phyloP scores from a whole-genome alignment of 805 yeast species.

The Hanseniaspora guilliermondii region DNA sequence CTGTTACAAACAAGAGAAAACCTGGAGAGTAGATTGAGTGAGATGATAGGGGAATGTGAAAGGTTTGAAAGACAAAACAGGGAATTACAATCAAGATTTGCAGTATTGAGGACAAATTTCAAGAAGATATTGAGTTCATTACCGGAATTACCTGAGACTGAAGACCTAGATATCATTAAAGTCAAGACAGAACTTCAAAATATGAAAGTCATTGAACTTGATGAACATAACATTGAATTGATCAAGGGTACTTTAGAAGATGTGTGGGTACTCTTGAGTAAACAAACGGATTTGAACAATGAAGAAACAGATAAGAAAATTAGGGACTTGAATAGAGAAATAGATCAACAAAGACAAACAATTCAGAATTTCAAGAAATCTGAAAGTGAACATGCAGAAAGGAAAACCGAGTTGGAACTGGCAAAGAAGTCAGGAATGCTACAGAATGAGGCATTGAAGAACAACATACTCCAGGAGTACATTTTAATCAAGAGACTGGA shows the following conservation, averaged over 20 bases:
- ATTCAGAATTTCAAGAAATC: neutral
- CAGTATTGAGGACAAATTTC: neutral
- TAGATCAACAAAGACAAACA: neutral
- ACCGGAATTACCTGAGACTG: neutral
- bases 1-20: neutral
- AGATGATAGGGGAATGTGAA: neutral
- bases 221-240: neutral
- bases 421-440: neutral
- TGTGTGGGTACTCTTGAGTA: neutral
- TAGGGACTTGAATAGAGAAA: neutral
- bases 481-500: neutral
- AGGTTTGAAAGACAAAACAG: neutral
- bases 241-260: neutral
- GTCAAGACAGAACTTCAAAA: neutral
- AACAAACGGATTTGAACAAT: neutral
- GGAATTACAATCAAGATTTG: neutral
- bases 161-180: neutral
- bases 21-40: neutral
- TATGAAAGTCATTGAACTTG: neutral
- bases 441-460: neutral
- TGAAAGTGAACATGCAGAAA: neutral
- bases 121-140: neutral
- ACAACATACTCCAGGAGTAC: conserved; percentile 4
- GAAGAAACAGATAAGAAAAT: neutral
- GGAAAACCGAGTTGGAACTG: neutral